Conservation (phyloP, 768 basidiomycete species). For the Agaricus subrufescens region DNA sequence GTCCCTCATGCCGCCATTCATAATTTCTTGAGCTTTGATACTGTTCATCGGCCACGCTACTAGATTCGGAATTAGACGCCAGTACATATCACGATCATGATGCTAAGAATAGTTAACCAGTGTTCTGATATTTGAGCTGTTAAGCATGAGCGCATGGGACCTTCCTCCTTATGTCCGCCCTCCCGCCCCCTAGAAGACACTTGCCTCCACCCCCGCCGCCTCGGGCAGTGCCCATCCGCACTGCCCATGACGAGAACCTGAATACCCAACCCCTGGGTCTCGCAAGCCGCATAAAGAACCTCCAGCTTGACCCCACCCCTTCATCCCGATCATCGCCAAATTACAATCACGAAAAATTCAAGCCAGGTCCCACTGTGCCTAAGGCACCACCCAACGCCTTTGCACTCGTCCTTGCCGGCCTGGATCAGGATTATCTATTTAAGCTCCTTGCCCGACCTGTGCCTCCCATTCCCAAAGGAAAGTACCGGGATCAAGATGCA, state of each 20-base stretch:
- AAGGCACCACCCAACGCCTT: not conserved
- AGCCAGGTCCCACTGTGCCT: not conserved
- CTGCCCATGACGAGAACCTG: slow-evolving; percentile 4
- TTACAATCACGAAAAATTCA: not conserved
- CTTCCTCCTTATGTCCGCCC: not conserved
- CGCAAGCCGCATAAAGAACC: slow-evolving; percentile 26
- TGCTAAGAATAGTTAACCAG: not conserved
- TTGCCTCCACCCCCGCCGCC: slow-evolving; percentile 13
- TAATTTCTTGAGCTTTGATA: slow-evolving; percentile 2
- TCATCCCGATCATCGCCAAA: not conserved
- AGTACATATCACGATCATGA: too few species aligned
- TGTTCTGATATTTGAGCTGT: not conserved
- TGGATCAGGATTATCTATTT: slow-evolving; percentile 5
- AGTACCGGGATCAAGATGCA: slow-evolving; percentile 9
- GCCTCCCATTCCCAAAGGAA: slow-evolving; percentile 17
- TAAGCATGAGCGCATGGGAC: not conserved
- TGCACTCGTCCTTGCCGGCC: slow-evolving; percentile 9
- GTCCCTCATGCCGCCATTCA: slow-evolving; percentile 10
- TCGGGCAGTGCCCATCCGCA: slow-evolving; percentile 3
- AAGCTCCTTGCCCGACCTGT: slow-evolving; percentile 10
- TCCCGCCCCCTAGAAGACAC: slow-evolving; percentile 2
- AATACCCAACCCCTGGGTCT: slow-evolving; percentile 15
- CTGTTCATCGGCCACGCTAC: not conserved
- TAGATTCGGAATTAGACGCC: not conserved
- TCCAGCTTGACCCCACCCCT: slow-evolving; percentile 13